Base-by-base conservation (phyloP, 805 yeast species). In the Candida fluviatilis region DNA sequence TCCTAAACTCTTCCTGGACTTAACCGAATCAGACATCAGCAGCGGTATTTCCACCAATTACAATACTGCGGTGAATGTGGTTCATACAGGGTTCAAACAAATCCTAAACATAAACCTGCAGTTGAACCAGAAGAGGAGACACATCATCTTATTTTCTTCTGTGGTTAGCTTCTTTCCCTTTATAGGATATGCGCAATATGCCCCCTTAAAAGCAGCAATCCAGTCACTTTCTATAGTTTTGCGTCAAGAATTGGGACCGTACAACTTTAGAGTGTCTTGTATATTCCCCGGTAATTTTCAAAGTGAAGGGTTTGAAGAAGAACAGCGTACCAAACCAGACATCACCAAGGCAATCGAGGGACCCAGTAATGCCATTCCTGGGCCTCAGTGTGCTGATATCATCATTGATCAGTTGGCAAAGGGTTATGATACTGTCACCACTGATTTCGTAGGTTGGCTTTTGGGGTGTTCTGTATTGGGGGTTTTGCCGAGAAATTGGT, bases 131-230 rank as follows among this genome's bases (percentile, higher is more conserved):
- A 45, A 75, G 80, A 40, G 82, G 72, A 52, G 72, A 79, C 48
- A 77, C 79, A 17, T 75, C 70, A 43, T 82, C 74, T 47, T 68
- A 10, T 62, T 64, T 50, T 84, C 96, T 0, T 86, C 96, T 2
- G 84, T 80, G 3, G 78, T 83, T 7, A 89, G 95, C 2, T 78
- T 83, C 47, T 91, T 78, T 65, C 88, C 96, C 4, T 83, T 91
- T 53, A 84, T 88, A 31, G 99, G 99, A 0, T 93, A 93, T 57
- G 74, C 80, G 0, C 91, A 87, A 50, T 93, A 93, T 55, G 90
- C 93, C 0, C 99, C 99, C 1, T 60, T 80, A 47, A 93, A 93
- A 57, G 82, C 87, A 0, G 95, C 96, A 0, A 57, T 91, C 12
- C 73, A 85, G 51, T 67, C 95, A 0, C 64, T 93, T 11, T 81